Conservation (phyloP, 805 yeast genomes). For the Komagataella phaffii region DNA sequence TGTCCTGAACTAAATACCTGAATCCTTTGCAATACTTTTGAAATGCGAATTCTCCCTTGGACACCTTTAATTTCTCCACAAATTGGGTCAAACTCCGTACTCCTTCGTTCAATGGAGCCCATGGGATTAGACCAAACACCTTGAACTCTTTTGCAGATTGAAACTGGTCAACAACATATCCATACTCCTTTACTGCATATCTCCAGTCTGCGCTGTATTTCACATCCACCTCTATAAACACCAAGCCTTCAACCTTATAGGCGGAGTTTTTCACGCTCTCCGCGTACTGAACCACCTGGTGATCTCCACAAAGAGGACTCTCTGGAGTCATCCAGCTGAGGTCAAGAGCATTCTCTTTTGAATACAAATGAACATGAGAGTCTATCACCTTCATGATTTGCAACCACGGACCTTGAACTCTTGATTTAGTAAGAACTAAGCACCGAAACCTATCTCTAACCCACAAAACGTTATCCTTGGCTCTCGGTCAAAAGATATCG, state of each 20-base stretch:
- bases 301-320: constrained; percentile 12
- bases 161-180: constrained; percentile 11
- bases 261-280: not conserved
- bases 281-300: constrained; percentile 16
- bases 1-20: constrained; percentile 28
- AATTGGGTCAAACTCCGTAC: constrained; percentile 7
- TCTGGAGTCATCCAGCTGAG: constrained; percentile 21
- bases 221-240: constrained; percentile 23
- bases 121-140: constrained; percentile 21
- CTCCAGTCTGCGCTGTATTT: constrained; percentile 11
- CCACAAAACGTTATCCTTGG: not conserved
- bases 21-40: constrained; percentile 21
- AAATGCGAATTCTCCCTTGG: constrained; percentile 4
- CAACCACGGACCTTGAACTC: not conserved
- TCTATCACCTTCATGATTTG: constrained; percentile 10
- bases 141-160: constrained; percentile 5
- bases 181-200: constrained; percentile 15
- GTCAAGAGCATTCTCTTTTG: constrained; percentile 10
- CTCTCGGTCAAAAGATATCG: not conserved
- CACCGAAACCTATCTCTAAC: not conserved
- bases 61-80: constrained; percentile 7
- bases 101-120: constrained; percentile 29
- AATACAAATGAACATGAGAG: constrained; percentile 24
- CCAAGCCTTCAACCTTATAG: constrained; percentile 14
- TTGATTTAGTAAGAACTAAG: not conserved